Percentiles rank a stretch among this genome's conserved stretches.
Evolutionary conservation across 192 early-diverging fungal species (phyloP).

Genomic region (Diversispora eburnea): DNA sequence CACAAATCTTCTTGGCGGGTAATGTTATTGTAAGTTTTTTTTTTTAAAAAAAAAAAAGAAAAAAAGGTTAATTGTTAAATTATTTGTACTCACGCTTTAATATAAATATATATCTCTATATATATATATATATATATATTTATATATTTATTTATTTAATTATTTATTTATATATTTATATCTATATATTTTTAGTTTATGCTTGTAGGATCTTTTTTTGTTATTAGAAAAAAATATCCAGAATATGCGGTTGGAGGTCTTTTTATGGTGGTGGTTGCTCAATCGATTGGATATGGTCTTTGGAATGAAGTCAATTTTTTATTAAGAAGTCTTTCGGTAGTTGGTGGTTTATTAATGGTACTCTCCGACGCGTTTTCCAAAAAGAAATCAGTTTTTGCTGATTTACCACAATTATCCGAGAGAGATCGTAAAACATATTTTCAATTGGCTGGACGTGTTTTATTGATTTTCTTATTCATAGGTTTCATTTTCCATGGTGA

Average conservation of each 20-base stretch:
- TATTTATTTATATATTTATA: no score
- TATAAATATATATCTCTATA: no score
- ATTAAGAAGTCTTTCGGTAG: constrained; percentile 88
- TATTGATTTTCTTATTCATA: constrained; percentile 90
- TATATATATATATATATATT: no score
- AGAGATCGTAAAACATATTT: constrained; percentile 86
- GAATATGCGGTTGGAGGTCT: constrained; percentile 82
- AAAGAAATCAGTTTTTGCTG: constrained; percentile 79
- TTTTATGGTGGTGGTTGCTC: constrained; percentile 75
- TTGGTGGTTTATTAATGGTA: constrained; percentile 92
- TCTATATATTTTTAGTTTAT: constrained; percentile 48
- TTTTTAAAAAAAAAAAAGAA: neutral
- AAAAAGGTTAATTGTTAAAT: no score
- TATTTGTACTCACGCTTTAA: no score
- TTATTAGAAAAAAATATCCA: constrained; percentile 78
- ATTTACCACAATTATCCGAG: constrained; percentile 81
- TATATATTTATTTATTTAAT: no score
- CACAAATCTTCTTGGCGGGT: constrained; percentile 79
- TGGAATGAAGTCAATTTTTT: constrained; percentile 88
- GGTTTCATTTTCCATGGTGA: constrained; percentile 85
- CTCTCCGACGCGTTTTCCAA: constrained; percentile 75
- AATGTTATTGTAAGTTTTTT: constrained; percentile 68
- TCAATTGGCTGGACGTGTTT: constrained; percentile 85
- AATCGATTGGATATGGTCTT: constrained; percentile 92
- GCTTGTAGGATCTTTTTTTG: constrained; percentile 77